Evolutionary conservation across 306 rosid genomes (phyloP).

Genomic region (Dryas alaskensis): DNA sequence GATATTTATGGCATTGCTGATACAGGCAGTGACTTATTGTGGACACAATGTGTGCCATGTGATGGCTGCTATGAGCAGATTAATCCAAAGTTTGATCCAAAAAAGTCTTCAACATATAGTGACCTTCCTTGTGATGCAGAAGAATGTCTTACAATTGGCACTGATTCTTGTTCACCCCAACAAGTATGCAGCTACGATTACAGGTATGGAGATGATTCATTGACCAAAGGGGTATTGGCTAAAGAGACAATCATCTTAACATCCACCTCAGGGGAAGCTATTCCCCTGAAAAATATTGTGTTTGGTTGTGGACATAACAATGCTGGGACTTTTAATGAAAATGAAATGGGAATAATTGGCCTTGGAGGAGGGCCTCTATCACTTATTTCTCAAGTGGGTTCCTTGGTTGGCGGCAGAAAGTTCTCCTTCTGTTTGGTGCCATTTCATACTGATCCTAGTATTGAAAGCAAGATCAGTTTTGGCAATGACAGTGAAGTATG

Average conservation of each 20-base stretch:
- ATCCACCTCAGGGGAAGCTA: conserved; percentile 29
- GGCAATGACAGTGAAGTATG: conserved; percentile 49
- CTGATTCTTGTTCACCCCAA: conserved; percentile 34
- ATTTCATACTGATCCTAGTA: conserved; percentile 36
- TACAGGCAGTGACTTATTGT: conserved; percentile 54
- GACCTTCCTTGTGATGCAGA: conserved; percentile 44
- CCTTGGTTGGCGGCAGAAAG: conserved; percentile 37
- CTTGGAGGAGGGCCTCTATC: conserved; percentile 54
- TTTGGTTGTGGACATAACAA: conserved; percentile 55
- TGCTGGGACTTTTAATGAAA: conserved; percentile 35
- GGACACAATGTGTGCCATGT: conserved; percentile 58
- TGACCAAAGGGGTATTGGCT: conserved; percentile 36
- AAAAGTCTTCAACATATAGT: conserved; percentile 36
- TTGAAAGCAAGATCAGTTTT: conserved; percentile 39
- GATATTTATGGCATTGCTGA: conserved; percentile 50
- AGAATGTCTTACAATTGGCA: conserved; percentile 28
- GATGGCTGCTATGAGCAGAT: conserved; percentile 38
- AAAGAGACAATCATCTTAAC: conserved; percentile 36
- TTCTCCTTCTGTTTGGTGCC: conserved; percentile 62
- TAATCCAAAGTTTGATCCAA: conserved; percentile 48
- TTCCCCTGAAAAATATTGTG: conserved; percentile 28
- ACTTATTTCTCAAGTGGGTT: conserved; percentile 46
- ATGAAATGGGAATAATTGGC: conserved; percentile 61
- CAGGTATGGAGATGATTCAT: conserved; percentile 35
- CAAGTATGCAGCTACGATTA: conserved; percentile 42